Evolutionary conservation across 768 basidiomycete genomes (phyloP).

Genomic region (Panus rudis): DNA sequence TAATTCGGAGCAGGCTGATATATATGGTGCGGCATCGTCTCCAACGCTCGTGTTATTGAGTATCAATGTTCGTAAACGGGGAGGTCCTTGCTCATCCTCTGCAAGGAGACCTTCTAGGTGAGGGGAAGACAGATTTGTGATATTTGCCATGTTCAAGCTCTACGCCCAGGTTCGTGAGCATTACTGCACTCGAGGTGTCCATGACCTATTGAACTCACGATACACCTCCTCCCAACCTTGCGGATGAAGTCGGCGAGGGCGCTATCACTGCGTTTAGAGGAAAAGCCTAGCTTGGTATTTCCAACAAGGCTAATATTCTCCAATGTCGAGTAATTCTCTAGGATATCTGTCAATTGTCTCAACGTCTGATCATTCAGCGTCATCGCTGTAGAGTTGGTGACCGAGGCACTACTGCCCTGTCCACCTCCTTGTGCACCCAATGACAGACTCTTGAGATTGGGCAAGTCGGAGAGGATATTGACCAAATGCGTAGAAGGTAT

Average conservation of each 20-base stretch:
- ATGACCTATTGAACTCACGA: constrained; percentile 28
- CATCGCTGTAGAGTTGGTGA: constrained; percentile 42
- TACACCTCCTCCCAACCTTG: constrained; percentile 52
- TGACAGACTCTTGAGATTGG: constrained; percentile 39
- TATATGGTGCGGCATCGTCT: constrained; percentile 45
- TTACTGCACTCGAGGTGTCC: too few species aligned
- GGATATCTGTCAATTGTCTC: constrained; percentile 32
- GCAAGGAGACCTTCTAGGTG: constrained; percentile 46
- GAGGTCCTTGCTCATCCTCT: constrained; percentile 22
- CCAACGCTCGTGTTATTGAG: constrained; percentile 59
- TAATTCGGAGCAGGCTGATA: constrained; percentile 45
- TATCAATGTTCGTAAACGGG: constrained; percentile 40
- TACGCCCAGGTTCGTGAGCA: constrained; percentile 18
- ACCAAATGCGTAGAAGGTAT: constrained; percentile 36
- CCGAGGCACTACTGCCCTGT: constrained; percentile 35
- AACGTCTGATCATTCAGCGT: constrained; percentile 51
- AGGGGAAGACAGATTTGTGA: constrained; percentile 41
- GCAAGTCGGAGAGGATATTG: constrained; percentile 30
- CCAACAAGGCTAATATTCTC: constrained; percentile 56
- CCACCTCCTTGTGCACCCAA: constrained; percentile 53
- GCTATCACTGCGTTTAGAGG: constrained; percentile 22
- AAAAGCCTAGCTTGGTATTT: constrained; percentile 51
- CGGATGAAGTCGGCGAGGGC: constrained; percentile 41
- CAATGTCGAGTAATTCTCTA: constrained; percentile 32
- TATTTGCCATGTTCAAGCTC: constrained; percentile 53